A percentile compares a stretch with the other conserved stretches of the same genome.
Evolutionary conservation across 2,329 filamentous ascomycete genomes (phyloP).

Genomic region (Phialemoniopsis sp.): DNA sequence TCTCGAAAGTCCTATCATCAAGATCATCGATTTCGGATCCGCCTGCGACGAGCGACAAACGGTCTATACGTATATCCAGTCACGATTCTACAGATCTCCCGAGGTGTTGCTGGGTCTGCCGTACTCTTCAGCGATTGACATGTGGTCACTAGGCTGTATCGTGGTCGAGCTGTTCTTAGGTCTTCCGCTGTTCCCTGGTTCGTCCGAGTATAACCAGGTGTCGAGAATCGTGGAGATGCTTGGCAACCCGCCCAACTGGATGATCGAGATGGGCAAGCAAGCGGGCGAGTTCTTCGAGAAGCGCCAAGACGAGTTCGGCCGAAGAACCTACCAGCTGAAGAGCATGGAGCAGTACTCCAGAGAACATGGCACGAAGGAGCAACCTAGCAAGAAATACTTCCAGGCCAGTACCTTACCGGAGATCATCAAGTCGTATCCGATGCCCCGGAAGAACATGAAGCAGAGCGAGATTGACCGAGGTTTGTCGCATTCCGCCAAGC

Average conservation of each 20-base stretch:
- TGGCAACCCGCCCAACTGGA: conserved; percentile 94
- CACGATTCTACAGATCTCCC: conserved; percentile 93
- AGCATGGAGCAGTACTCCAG: conserved; percentile 97
- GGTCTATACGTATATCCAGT: conserved; percentile 99
- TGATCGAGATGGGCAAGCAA: conserved; percentile 98
- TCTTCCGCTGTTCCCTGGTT: conserved; percentile 90
- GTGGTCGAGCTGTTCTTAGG: conserved; percentile 97
- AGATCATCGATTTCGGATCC: conserved; percentile 99
- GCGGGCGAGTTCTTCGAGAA: conserved; percentile 98
- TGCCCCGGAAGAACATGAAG: conserved; percentile 99
- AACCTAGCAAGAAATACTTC: conserved; percentile 99
- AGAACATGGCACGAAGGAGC: conserved; percentile 94
- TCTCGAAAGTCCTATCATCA: conserved; percentile 97
- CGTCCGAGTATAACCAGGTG: conserved; percentile 98
- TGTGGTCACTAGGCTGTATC: conserved; percentile 99
- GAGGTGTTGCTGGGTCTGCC: conserved; percentile 93
- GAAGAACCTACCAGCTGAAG: conserved; percentile 87
- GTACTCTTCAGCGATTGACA: conserved; percentile 97
- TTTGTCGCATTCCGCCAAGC: conserved; percentile 35
- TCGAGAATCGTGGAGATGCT: conserved; percentile 98
- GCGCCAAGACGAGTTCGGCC: conserved; percentile 82
- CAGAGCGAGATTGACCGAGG: conserved; percentile 93
- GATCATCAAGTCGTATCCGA: conserved; percentile 95
- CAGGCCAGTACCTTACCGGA: conserved; percentile 89
- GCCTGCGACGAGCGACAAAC: conserved; percentile 98